phyloP scores from a whole-genome alignment of 495 filamentous ascomycete genomes.

The Xylaria flabelliformis region DNA sequence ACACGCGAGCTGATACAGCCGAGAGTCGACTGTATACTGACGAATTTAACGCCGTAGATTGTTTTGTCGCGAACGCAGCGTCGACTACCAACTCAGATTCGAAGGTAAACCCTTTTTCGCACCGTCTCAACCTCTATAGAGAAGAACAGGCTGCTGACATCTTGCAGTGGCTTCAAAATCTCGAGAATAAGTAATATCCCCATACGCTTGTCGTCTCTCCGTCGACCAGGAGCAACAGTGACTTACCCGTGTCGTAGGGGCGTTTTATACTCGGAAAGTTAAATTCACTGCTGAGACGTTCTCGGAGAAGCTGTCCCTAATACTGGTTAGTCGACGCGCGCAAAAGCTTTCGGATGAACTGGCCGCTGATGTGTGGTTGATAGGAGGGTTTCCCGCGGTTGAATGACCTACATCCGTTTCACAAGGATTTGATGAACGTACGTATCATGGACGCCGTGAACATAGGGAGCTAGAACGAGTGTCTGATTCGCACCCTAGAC shows the following conservation, averaged over 20 bases:
- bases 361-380: slow-evolving; percentile 61
- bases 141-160: slow-evolving; percentile 2
- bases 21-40: neutral
- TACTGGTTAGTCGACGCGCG: slow-evolving; percentile 11
- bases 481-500: slow-evolving; percentile 67
- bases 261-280: slow-evolving; percentile 97
- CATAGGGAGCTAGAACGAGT: slow-evolving; percentile 19
- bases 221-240: neutral
- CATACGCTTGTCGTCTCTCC: slow-evolving; percentile 5
- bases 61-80: slow-evolving; percentile 94
- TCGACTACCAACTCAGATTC: slow-evolving; percentile 92
- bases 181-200: slow-evolving; percentile 68
- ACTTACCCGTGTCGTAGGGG: slow-evolving; percentile 45
- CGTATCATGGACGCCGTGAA: neutral
- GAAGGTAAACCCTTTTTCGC: slow-evolving; percentile 39
- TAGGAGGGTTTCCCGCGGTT: slow-evolving; percentile 92
- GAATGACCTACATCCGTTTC: slow-evolving; percentile 96
- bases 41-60: slow-evolving; percentile 52
- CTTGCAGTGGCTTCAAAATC: slow-evolving; percentile 81
- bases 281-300: slow-evolving; percentile 99
- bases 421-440: slow-evolving; percentile 63
- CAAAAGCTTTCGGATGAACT: neutral
- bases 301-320: slow-evolving; percentile 77
- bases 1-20: too few species aligned
- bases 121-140: neutral